phyloP scores from a whole-genome alignment of 73 alveolate genomes.

The Breviolum minutum region DNA sequence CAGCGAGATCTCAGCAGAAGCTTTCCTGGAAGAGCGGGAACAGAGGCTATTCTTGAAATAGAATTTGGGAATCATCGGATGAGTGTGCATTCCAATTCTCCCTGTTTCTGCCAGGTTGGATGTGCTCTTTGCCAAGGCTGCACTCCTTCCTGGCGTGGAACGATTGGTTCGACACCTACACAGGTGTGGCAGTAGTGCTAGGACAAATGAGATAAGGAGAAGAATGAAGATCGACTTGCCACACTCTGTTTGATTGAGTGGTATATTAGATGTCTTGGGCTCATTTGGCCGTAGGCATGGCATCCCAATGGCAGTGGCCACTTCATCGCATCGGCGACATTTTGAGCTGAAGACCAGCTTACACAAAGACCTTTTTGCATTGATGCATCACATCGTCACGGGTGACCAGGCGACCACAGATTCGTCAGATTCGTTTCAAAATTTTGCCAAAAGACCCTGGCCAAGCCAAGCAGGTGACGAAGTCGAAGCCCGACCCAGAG shows the following conservation, averaged over 20 bases:
- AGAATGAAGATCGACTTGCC: neutral
- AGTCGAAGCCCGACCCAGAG: slow-evolving; percentile 85
- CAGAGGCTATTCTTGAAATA: neutral
- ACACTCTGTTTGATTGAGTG: too few relatives aligned
- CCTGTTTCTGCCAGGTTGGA: slow-evolving; percentile 12
- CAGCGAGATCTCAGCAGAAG: slow-evolving; percentile 44
- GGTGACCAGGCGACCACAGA: slow-evolving; percentile 64
- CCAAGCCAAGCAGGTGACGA: slow-evolving; percentile 15
- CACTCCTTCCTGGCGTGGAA: slow-evolving; percentile 84
- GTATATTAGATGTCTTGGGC: neutral
- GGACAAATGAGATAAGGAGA: neutral
- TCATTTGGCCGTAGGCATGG: slow-evolving; percentile 31
- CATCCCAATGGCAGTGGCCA: slow-evolving; percentile 95
- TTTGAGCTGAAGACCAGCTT: slow-evolving; percentile 79
- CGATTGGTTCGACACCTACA: slow-evolving; percentile 83
- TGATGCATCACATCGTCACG: slow-evolving; percentile 81
- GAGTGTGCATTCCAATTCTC: neutral
- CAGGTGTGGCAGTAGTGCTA: neutral
- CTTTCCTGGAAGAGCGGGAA: slow-evolving; percentile 69
- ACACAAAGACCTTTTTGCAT: slow-evolving; percentile 74
- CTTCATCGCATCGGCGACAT: slow-evolving; percentile 63
- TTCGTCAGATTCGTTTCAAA: neutral
- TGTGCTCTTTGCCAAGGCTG: slow-evolving; percentile 67
- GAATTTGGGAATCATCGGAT: neutral
- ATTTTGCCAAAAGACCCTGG: neutral